These are phyloP conservation scores for Blastomyces emzantsi DNA, from an alignment of 2,329 filamentous ascomycete species.

Conservation along the genomic window DNA sequence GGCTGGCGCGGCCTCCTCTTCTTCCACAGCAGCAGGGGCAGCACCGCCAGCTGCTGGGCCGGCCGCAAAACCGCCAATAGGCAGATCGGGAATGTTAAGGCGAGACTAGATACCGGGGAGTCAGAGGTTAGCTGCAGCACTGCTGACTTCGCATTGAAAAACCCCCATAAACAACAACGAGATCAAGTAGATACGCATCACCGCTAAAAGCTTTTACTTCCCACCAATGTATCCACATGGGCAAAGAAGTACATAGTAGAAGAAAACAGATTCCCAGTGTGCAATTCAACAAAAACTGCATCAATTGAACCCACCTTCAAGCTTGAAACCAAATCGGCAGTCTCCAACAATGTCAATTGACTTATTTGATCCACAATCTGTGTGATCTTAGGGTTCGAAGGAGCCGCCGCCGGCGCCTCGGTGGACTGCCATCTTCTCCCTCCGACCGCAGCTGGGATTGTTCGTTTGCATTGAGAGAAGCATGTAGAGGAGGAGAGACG, in stretches of 20 bases:
- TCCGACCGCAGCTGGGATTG: slow-evolving; percentile 19
- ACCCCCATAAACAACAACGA: neutral
- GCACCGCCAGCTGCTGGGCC: slow-evolving; percentile 46
- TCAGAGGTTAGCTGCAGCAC: neutral
- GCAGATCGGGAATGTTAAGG: slow-evolving; percentile 96
- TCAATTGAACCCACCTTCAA: slow-evolving; percentile 61
- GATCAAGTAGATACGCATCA: neutral
- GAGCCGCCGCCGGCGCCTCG: slow-evolving; percentile 50
- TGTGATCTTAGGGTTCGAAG: slow-evolving; percentile 79
- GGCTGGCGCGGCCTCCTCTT: slow-evolving; percentile 80
- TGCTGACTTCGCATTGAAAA: neutral
- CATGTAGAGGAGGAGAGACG: slow-evolving; percentile 34
- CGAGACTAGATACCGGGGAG: slow-evolving; percentile 53
- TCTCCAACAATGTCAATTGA: slow-evolving; percentile 94
- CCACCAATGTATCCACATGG: neutral
- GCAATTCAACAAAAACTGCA: neutral
- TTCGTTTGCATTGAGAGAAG: slow-evolving; percentile 29
- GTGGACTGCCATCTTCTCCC: slow-evolving; percentile 82
- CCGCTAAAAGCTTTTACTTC: neutral
- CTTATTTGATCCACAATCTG: slow-evolving; percentile 98
- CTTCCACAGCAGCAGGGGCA: slow-evolving; percentile 53
- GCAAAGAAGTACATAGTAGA: neutral
- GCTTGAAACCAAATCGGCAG: slow-evolving; percentile 85
- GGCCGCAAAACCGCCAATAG: slow-evolving; percentile 80
- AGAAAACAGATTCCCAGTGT: neutral